These are phyloP conservation scores for Paramecium sonneborni DNA, from an alignment of 73 alveolate genomes.

Conservation along the genomic window DNA sequence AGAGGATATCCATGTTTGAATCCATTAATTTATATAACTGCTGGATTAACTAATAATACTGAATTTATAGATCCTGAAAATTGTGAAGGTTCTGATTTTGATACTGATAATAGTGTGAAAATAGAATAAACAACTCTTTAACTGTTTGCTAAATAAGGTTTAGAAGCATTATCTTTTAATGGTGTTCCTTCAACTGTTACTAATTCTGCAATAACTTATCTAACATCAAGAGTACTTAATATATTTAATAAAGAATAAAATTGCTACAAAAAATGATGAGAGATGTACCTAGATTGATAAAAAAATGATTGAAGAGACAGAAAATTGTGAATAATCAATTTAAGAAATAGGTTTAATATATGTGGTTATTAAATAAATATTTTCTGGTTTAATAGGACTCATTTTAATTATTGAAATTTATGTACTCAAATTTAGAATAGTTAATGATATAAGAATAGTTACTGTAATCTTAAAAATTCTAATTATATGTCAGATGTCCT, in stretches of 20 bases:
- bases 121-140: constrained; percentile 29
- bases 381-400: background rate
- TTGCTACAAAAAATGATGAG: background rate
- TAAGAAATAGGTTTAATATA: background rate
- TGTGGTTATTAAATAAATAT: background rate
- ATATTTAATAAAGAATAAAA: background rate
- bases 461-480: background rate
- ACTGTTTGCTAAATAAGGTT: background rate
- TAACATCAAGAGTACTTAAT: background rate
- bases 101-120: constrained; percentile 9
- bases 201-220: background rate
- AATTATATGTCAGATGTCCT: background rate
- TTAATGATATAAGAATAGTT: constrained; percentile 26
- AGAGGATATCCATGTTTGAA: constrained; percentile 37
- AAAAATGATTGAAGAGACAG: background rate
- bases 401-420: background rate
- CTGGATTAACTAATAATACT: background rate
- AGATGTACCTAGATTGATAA: background rate
- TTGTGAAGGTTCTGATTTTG: constrained; percentile 10
- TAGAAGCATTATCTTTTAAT: background rate
- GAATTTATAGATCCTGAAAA: background rate
- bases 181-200: background rate
- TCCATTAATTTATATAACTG: background rate
- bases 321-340: background rate
- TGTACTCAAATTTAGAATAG: background rate